phyloP scores from a whole-genome alignment of 371 early-diverging fungal species.

The Syncephalastrum monosporum region DNA sequence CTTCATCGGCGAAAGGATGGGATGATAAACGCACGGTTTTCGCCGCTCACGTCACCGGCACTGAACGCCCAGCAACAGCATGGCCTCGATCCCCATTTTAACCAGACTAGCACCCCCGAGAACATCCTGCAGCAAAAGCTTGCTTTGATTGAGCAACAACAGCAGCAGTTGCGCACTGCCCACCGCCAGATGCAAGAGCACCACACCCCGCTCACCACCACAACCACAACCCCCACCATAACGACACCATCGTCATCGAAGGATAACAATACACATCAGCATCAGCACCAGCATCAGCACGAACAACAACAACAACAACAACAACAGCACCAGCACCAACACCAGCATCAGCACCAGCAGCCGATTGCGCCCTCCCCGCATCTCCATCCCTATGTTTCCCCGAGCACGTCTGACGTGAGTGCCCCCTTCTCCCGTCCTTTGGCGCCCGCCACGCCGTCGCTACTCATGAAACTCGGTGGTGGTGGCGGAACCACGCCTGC shows the following conservation, averaged over 20 bases:
- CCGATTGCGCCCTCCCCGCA: conserved; percentile 24
- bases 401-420: not conserved
- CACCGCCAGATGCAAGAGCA: conserved; percentile 23
- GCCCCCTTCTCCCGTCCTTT: conserved; percentile 5
- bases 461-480: conserved; percentile 61
- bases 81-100: conserved; percentile 15
- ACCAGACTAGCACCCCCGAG: conserved; percentile 12
- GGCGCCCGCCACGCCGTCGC: conserved; percentile 64
- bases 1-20: conserved; percentile 24
- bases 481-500: conserved; percentile 24
- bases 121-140: conserved; percentile 36
- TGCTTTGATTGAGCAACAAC: conserved; percentile 48
- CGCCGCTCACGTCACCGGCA: conserved; percentile 72
- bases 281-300: conserved; percentile 1
- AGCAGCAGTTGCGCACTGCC: conserved; percentile 42
- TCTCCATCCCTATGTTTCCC: conserved; percentile 6
- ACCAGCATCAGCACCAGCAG: conserved; percentile 2
- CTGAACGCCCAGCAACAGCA: conserved; percentile 46
- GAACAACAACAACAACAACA: conserved; percentile 1
- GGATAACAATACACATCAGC: not conserved
- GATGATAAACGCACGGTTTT: conserved; percentile 42
- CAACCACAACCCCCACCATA: conserved; percentile 8
- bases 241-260: conserved; percentile 5
- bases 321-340: conserved; percentile 6
- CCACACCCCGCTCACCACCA: not conserved